Percentiles rank a stretch among this genome's conserved stretches.
These are phyloP conservation scores for Mrakia blollopis DNA, from an alignment of 768 basidiomycete genomes.

Conservation along the genomic window DNA sequence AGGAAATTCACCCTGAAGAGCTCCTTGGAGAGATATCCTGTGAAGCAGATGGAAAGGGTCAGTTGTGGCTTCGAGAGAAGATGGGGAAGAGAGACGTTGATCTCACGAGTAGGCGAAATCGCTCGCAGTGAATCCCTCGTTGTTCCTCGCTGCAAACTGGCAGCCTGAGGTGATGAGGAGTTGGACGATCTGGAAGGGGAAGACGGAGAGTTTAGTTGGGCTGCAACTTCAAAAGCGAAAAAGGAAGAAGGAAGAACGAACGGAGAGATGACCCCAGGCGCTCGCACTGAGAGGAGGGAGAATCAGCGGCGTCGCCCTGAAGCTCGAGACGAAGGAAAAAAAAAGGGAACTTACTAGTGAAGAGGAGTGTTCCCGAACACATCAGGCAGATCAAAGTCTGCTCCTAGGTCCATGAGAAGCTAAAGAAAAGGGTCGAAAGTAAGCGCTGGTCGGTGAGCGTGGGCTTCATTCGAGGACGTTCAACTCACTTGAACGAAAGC, in stretches of 20 bases:
- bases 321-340: too few relatives aligned
- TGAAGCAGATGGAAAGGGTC: not conserved
- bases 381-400: constrained; percentile 84
- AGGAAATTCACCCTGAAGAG: not conserved
- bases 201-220: not conserved
- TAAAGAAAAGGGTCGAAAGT: constrained; percentile 40
- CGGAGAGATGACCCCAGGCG: constrained; percentile 46
- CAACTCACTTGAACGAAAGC: constrained; percentile 72
- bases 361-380: constrained; percentile 86
- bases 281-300: constrained; percentile 35
- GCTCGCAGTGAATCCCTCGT: constrained; percentile 82
- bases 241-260: constrained; percentile 19
- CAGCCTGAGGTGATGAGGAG: constrained; percentile 84
- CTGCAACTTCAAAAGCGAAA: too few relatives aligned
- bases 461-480: too few relatives aligned
- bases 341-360: constrained; percentile 68
- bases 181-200: constrained; percentile 55
- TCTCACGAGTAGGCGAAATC: constrained; percentile 90
- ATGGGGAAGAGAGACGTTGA: constrained; percentile 32
- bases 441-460: too few relatives aligned
- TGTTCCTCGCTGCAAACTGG: constrained; percentile 74
- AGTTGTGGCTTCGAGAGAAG: not conserved
- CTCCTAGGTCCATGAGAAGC: constrained; percentile 88
- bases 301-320: too few relatives aligned
- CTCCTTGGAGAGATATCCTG: not conserved